A percentile compares a stretch with the other conserved stretches of the same genome.
phyloP scores from a whole-genome alignment of 2,329 filamentous ascomycete species.

The Arthrobotrys megalospora region DNA sequence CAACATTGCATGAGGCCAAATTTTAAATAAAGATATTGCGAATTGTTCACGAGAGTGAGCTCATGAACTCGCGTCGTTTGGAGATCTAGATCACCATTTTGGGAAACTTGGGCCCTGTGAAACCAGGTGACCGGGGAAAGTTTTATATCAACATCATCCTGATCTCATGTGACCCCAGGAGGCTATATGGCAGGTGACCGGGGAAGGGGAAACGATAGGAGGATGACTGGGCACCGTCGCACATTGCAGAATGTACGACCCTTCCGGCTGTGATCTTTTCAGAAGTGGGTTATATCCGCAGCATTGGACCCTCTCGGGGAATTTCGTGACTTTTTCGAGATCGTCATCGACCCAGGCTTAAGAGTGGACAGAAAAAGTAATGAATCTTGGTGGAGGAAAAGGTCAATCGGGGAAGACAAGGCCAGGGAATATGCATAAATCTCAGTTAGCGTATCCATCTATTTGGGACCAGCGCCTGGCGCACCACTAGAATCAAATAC shows the following conservation, averaged over 20 bases:
- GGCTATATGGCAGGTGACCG: slow-evolving; percentile 52
- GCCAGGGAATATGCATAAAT: slow-evolving; percentile 60
- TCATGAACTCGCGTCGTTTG: slow-evolving; percentile 18
- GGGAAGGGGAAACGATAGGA: slow-evolving; percentile 21
- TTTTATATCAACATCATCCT: slow-evolving; percentile 61
- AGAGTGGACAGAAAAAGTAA: slow-evolving; percentile 34
- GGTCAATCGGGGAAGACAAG: slow-evolving; percentile 20
- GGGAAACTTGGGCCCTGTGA: slow-evolving; percentile 42
- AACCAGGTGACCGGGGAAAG: slow-evolving; percentile 57
- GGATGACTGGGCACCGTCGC: slow-evolving; percentile 7
- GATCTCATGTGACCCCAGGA: slow-evolving; percentile 60
- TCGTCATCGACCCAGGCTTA: slow-evolving; percentile 38
- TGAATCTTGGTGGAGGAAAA: slow-evolving; percentile 32
- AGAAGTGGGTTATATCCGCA: slow-evolving; percentile 23
- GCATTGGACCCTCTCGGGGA: slow-evolving; percentile 47
- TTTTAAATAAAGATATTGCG: slow-evolving; percentile 38
- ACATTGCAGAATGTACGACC: slow-evolving; percentile 28
- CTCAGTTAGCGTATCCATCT: slow-evolving; percentile 60
- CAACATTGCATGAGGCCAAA: slow-evolving; percentile 36
- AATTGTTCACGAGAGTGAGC: slow-evolving; percentile 37
- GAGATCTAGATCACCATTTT: slow-evolving; percentile 48
- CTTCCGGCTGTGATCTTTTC: slow-evolving; percentile 19
- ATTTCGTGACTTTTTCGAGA: slow-evolving; percentile 53
- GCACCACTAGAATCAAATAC: slow-evolving; percentile 60
- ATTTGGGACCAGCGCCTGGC: slow-evolving; percentile 57